Conservation (phyloP, 2,329 filamentous ascomycete genomes). For the Cercospora sojina region DNA sequence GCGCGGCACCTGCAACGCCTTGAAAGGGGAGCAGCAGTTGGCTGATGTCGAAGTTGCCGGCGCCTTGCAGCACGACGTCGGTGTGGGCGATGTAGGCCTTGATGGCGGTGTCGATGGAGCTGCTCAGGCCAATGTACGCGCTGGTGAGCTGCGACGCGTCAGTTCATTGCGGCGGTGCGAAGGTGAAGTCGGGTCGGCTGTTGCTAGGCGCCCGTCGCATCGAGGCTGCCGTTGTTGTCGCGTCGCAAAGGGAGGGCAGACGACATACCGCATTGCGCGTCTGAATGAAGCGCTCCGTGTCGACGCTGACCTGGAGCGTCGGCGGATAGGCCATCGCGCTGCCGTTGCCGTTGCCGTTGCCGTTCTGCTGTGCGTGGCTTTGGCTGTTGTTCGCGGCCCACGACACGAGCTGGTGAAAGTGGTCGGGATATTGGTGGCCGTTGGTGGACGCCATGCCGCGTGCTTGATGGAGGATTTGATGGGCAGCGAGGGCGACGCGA, state of each 20-base stretch:
- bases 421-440: constrained; percentile 1
- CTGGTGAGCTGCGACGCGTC: constrained; percentile 62
- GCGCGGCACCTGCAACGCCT: constrained; percentile 28
- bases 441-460: neutral
- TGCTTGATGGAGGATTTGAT: constrained; percentile 2
- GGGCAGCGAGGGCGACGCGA: neutral
- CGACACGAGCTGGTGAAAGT: constrained; percentile 7
- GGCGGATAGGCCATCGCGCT: constrained; percentile 6
- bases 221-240: neutral
- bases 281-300: constrained; percentile 25
- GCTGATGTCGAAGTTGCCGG: constrained; percentile 36
- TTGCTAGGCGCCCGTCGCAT: constrained; percentile 2
- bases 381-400: constrained; percentile 1
- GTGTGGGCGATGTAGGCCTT: constrained; percentile 86
- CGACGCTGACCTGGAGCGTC: constrained; percentile 13
- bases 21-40: constrained; percentile 34
- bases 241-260: neutral
- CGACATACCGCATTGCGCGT: constrained; percentile 28
- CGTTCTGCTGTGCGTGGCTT: neutral
- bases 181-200: constrained; percentile 3
- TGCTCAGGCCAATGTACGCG: constrained; percentile 74
- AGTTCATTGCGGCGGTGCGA: neutral
- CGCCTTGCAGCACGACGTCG: constrained; percentile 69
- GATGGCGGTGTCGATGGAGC: constrained; percentile 75
- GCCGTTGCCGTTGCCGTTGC: neutral